A percentile compares a stretch with the other conserved stretches of the same genome.
These are phyloP conservation scores for Phytophthora chlamydospora DNA, from an alignment of 352 stramenopile species.

Conservation along the genomic window DNA sequence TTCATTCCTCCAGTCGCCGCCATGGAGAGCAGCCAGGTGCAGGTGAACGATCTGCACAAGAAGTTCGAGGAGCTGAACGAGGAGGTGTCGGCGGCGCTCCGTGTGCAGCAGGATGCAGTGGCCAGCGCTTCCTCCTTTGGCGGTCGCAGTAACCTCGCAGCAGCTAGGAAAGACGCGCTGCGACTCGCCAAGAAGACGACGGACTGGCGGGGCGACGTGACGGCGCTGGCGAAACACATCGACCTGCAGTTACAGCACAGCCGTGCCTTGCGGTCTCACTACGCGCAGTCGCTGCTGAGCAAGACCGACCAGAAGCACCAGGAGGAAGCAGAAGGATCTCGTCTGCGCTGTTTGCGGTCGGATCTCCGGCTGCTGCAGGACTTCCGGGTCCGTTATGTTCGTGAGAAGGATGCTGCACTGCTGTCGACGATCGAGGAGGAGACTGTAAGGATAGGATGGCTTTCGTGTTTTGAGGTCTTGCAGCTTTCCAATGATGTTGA, in stretches of 20 bases:
- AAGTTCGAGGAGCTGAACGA: constrained; percentile 82
- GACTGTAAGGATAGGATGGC: constrained; percentile 33
- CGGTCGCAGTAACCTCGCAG: constrained; percentile 16
- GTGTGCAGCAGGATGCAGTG: constrained; percentile 58
- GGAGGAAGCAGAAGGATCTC: constrained; percentile 57
- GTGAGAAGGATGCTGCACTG: constrained; percentile 26
- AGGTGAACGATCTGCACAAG: constrained; percentile 71
- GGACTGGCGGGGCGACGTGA: constrained; percentile 79
- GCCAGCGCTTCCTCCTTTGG: constrained; percentile 21
- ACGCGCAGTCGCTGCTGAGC: constrained; percentile 59
- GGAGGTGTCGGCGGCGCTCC: constrained; percentile 60
- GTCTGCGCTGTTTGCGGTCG: constrained; percentile 60
- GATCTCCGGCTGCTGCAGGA: constrained; percentile 67
- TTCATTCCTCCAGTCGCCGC: constrained; percentile 9
- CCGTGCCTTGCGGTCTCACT: constrained; percentile 59
- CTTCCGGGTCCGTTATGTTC: constrained; percentile 56
- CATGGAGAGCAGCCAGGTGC: constrained; percentile 54
- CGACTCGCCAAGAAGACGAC: constrained; percentile 56
- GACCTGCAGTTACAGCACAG: constrained; percentile 76
- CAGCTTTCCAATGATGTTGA: not conserved
- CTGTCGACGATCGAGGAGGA: constrained; percentile 41
- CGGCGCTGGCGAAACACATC: constrained; percentile 74
- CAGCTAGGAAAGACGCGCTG: constrained; percentile 53
- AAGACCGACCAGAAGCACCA: constrained; percentile 48
- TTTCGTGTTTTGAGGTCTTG: not conserved